Conservation (phyloP, 805 yeast species). For the Grigorovia jiainica region DNA sequence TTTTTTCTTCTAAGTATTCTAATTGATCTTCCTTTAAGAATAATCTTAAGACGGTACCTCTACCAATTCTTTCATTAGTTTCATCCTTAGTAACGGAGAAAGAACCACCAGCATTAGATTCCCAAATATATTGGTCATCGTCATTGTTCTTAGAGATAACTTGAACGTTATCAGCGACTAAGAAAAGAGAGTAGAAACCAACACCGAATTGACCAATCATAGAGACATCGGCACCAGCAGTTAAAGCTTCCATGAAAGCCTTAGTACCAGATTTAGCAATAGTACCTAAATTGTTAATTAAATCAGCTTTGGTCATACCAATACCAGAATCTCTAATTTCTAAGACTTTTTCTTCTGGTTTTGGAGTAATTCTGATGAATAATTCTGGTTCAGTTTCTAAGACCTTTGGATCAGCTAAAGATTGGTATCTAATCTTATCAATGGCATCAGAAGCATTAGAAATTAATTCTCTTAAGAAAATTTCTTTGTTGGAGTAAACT, state of each 20-base stretch:
- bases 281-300: conserved; percentile 98
- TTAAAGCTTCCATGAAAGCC: conserved; percentile 98
- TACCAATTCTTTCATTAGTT: conserved; percentile 71
- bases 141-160: conserved; percentile 98
- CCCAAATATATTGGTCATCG: conserved; percentile 99
- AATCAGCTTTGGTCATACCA: conserved; percentile 99
- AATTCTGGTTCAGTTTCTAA: conserved; percentile 93
- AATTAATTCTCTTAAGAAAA: conserved; percentile 96
- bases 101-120: conserved; percentile 99
- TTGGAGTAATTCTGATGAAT: conserved; percentile 95
- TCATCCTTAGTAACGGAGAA: conserved; percentile 92
- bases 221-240: conserved; percentile 99
- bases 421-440: conserved; percentile 96
- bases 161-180: conserved; percentile 98
- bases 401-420: conserved; percentile 82
- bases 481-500: conserved; percentile 98
- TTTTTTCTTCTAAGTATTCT: conserved; percentile 98
- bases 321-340: conserved; percentile 99
- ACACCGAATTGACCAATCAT: conserved; percentile 99
- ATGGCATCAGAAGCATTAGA: conserved; percentile 99
- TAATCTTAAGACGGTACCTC: conserved; percentile 94
- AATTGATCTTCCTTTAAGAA: conserved; percentile 98
- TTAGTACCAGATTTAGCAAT: conserved; percentile 99
- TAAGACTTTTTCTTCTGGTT: conserved; percentile 84
- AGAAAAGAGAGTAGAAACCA: conserved; percentile 98